Conservation (phyloP, 2,329 filamentous ascomycete genomes). For the Calcarisporium arbuscula region DNA sequence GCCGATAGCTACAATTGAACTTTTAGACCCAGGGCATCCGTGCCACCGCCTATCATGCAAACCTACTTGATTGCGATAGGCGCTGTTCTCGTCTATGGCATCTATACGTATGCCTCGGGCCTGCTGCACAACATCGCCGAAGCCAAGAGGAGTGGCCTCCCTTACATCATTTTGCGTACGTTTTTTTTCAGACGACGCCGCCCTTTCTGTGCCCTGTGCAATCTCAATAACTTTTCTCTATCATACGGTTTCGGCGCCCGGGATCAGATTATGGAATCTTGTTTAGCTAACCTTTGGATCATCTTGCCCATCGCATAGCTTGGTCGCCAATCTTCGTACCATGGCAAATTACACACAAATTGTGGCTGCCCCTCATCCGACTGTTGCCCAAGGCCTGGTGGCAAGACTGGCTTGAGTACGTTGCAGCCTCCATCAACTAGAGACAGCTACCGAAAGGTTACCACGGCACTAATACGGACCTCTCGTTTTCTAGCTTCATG, state of each 20-base stretch:
- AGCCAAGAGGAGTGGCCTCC: conserved; percentile 45
- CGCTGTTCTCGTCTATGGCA: conserved; percentile 25
- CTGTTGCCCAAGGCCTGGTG: conserved; percentile 48
- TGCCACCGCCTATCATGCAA: conserved; percentile 17
- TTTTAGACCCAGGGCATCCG: too few relatives aligned
- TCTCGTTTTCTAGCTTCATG: conserved; percentile 32
- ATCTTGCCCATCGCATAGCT: too few relatives aligned
- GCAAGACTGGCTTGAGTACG: conserved; percentile 55
- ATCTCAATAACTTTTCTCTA: background rate
- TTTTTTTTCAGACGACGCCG: conserved; percentile 12
- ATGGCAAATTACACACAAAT: conserved; percentile 48
- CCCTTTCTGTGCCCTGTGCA: background rate
- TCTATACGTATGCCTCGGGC: conserved; percentile 24
- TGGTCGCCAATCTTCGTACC: conserved; percentile 41
- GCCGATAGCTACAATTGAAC: too few relatives aligned
- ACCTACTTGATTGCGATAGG: conserved; percentile 27
- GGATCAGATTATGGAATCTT: too few relatives aligned
- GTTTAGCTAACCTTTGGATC: too few relatives aligned
- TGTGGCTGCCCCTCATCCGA: conserved; percentile 52
- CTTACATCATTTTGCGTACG: conserved; percentile 49
- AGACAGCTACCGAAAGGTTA: too few relatives aligned
- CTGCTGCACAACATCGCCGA: conserved; percentile 39
- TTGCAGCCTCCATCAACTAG: conserved; percentile 5
- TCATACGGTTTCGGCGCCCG: too few relatives aligned
- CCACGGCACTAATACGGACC: background rate